phyloP scores from a whole-genome alignment of 257 asterid species.

The Solanum paucissectum region DNA sequence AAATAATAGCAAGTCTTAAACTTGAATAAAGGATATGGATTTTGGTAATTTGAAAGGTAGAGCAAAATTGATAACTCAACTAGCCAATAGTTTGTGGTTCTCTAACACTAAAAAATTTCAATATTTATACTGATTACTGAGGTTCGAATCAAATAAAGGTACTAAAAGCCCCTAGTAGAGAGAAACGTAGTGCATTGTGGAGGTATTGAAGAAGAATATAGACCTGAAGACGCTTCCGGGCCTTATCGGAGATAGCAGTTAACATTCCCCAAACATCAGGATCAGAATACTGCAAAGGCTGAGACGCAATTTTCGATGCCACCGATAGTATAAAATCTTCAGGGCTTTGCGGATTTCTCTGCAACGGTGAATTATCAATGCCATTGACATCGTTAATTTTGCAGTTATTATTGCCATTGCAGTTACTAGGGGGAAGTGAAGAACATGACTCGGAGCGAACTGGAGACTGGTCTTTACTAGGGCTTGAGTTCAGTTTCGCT shows the following conservation, averaged over 20 bases:
- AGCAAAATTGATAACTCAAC: background rate
- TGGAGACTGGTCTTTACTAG: slow-evolving; percentile 6
- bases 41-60: background rate
- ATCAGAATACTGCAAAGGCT: slow-evolving; percentile 73
- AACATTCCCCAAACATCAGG: slow-evolving; percentile 94
- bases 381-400: background rate
- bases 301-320: slow-evolving; percentile 66
- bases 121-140: background rate
- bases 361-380: slow-evolving; percentile 12
- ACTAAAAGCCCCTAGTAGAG: background rate
- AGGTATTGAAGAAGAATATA: background rate
- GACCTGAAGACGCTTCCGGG: slow-evolving; percentile 88
- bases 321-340: slow-evolving; percentile 49
- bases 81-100: background rate
- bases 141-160: background rate
- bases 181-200: background rate
- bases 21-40: background rate
- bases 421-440: slow-evolving; percentile 18
- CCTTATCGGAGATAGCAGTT: slow-evolving; percentile 86
- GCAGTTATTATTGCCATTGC: slow-evolving; percentile 4
- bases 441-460: slow-evolving; percentile 12
- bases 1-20: background rate
- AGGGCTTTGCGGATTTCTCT: slow-evolving; percentile 17
- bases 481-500: slow-evolving; percentile 11
- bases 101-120: background rate